Evolutionary conservation across 2,329 filamentous ascomycete genomes (phyloP), one percentile per base, ranked within the genome.

Genomic region (Diaporthe citriasiana): DNA sequence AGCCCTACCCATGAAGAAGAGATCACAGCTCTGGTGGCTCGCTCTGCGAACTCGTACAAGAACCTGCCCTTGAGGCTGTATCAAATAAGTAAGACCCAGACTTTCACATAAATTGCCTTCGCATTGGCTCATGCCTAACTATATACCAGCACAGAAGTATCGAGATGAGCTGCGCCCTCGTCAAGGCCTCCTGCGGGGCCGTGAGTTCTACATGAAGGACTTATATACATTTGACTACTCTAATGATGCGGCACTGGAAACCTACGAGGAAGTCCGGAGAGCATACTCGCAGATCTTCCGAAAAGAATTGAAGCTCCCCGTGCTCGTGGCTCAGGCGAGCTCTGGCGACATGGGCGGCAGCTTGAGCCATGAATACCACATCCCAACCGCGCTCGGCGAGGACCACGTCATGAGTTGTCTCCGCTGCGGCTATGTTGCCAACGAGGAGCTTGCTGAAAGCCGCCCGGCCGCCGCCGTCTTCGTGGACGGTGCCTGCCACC

Each of bases 201-300:
- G 95, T 75, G 97, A 99, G 80, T 99, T 99, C 79, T 85, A 95
- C 78, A 99, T 99, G 97, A 99, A 99, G 83, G 97, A 99, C 82
- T 89, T 99, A 0, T 99, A 99, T 82, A 98, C 95, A 0, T 99
- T 99, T 80, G 97, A 99, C 80, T 85, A 88, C 47, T 92, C 88
- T 5, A 81, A 87, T 0, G 84, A 89, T 35, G 85, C 89, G n/a
- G 96, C 96, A 1, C 85, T 95, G n/a, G 84, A 89, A 66, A 98
- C 96, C 0, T 99, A 99, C 78, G 83, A 90, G 9, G 85, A 91
- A 55, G 95, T 98, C 3, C 90, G 93, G 66, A 82, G 83, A 50
- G 93, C 93, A 1, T 99, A 99, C 81, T 87, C 86, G 17, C 88
- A 88, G 25, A 89, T 99, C 68, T 97, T 99, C 79, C 57, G 71